Conservation (phyloP, 2,329 filamentous ascomycete species). For the Daldinia sp. region DNA sequence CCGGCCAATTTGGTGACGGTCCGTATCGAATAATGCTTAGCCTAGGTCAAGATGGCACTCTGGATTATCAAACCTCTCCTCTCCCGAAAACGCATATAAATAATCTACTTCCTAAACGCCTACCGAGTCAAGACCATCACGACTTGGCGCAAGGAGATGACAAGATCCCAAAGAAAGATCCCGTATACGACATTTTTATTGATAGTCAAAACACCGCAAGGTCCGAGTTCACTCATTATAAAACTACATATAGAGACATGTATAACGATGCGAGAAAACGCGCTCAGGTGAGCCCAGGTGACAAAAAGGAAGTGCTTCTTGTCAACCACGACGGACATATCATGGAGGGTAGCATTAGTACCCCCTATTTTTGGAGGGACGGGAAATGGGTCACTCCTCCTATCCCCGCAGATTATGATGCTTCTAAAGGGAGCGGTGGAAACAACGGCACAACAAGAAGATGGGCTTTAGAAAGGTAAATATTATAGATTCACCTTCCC, state of each 20-base stretch:
- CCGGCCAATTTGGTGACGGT: conserved; percentile 41
- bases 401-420: conserved; percentile 54
- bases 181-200: conserved; percentile 54
- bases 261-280: conserved; percentile 76
- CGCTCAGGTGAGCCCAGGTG: conserved; percentile 59
- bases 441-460: conserved; percentile 83
- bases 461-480: conserved; percentile 77
- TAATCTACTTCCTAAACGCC: conserved; percentile 64
- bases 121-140: conserved; percentile 56
- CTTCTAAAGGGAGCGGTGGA: conserved; percentile 69
- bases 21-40: conserved; percentile 64
- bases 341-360: conserved; percentile 88
- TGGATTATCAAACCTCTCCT: conserved; percentile 54
- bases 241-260: conserved; percentile 77
- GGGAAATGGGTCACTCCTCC: conserved; percentile 83
- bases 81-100: conserved; percentile 31
- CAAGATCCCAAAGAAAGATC: conserved; percentile 39
- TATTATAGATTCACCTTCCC: background rate
- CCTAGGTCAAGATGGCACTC: conserved; percentile 57
- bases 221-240: conserved; percentile 80
- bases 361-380: conserved; percentile 79
- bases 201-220: conserved; percentile 53
- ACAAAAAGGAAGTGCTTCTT: conserved; percentile 76
- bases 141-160: conserved; percentile 19
- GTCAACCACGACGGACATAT: conserved; percentile 70